These are phyloP conservation scores for Echeveria elegans DNA, from an alignment of 164 flowering plant species.

Conservation along the genomic window DNA sequence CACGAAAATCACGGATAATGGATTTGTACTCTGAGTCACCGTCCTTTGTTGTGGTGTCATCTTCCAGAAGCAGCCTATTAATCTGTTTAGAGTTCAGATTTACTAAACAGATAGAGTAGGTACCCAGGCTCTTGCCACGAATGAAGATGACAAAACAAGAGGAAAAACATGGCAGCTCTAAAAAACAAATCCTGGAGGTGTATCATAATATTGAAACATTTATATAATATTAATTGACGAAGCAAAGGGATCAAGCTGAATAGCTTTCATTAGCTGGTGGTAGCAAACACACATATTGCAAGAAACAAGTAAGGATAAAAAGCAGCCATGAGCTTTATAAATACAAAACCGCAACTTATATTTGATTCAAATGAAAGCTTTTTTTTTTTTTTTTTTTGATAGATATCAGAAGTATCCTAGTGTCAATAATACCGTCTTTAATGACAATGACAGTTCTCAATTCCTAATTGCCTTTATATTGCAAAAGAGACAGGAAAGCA, in stretches of 20 bases:
- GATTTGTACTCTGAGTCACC: conserved; percentile 69
- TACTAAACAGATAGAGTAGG: background rate
- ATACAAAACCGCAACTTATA: background rate
- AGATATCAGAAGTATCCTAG: background rate
- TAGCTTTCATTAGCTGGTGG: background rate
- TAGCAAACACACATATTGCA: background rate
- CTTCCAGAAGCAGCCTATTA: conserved; percentile 86
- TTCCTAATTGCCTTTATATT: background rate
- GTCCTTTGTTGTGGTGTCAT: conserved; percentile 54
- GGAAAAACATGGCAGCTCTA: background rate
- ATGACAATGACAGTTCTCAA: background rate
- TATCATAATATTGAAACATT: background rate
- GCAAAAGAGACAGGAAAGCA: background rate
- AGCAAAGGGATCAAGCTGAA: background rate
- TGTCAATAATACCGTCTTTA: background rate
- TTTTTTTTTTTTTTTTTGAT: too few relatives aligned
- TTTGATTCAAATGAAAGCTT: background rate
- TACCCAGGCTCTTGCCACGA: background rate
- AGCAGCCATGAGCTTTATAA: background rate
- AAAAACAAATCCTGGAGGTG: background rate
- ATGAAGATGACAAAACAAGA: background rate
- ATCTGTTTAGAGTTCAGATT: conserved; percentile 30
- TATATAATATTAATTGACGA: background rate
- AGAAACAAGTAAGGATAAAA: background rate
- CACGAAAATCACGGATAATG: conserved; percentile 72